Evolutionary conservation across 139 green algal species (phyloP), one percentile per base, ranked within the genome.

Genomic region (Marvania coccoides): DNA sequence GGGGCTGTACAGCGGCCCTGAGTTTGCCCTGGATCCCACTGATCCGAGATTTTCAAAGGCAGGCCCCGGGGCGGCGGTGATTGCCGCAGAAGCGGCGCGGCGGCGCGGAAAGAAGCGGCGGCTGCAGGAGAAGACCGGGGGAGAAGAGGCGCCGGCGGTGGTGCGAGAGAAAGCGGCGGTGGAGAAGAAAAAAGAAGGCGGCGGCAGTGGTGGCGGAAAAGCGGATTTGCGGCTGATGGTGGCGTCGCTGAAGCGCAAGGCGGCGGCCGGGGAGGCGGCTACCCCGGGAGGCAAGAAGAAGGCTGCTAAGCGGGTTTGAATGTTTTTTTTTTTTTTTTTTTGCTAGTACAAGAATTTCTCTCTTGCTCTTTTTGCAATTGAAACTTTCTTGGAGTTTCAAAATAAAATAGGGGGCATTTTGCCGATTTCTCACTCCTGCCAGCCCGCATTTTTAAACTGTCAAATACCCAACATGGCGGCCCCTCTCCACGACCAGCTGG

Each of bases 1-100:
- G 19, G 48, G 54, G 6, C 73, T 97, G 29, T 88, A 90, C 58
- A 72, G 56, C 7, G 76, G 75, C 6, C 73, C 80, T 14, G 58
- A 83, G 7, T 97, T 86, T 77, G 88, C 90, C 1, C 73, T 97
- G 37, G 91, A 97, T 63, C 91, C 91, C 2, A 97, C 91, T 15
- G 86, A 97, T 78, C 91, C 91, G 2, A 72, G 84, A 33, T 97
- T 84, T 71, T 73, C 19, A 10, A 74, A 80, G 65, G 67, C 63
- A 33, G 46, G 57, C 42, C 9, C 39, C 35, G n/a, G 33, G 33
- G 63, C 23, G 38, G 56, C 57, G 39, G 47, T 57, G 12, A 31
- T 54, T 15, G 47, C 40, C 7, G 40, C 19, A 35, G 35, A 37
- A 19, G 37, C 47, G 29, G 58, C 47, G 7, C 66, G 71, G 45